phyloP scores from a whole-genome alignment of 1,284 basidiomycete species.

The Trichosporon coremiiforme region DNA sequence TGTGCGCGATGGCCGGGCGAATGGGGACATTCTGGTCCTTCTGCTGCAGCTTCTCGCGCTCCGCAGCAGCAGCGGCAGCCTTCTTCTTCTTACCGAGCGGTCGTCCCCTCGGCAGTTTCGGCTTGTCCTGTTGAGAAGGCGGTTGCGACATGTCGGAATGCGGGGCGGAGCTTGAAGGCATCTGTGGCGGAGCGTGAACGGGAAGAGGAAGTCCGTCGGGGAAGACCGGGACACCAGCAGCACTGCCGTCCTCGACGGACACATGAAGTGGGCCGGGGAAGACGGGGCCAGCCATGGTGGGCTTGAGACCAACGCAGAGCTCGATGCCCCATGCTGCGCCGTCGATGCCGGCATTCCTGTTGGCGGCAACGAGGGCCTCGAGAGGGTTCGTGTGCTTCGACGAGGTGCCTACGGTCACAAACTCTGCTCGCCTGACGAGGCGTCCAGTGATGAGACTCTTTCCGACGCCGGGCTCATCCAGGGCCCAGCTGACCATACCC shows the following conservation, averaged over 20 bases:
- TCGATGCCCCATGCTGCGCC: conserved; percentile 49
- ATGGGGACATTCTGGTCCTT: conserved; percentile 4
- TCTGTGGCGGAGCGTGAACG: not conserved
- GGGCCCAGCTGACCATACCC: conserved; percentile 49
- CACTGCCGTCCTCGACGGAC: conserved; percentile 27
- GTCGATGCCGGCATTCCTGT: conserved; percentile 19
- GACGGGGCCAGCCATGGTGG: conserved; percentile 20
- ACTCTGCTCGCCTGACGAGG: conserved; percentile 32
- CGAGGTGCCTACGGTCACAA: not conserved
- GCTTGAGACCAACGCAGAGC: conserved; percentile 45
- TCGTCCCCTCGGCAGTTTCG: conserved; percentile 2
- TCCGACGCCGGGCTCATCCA: conserved; percentile 46
- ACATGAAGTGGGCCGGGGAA: conserved; percentile 30
- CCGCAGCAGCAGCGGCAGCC: not conserved
- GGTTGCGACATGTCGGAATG: not conserved
- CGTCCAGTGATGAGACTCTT: conserved; percentile 54
- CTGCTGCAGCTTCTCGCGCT: conserved; percentile 12
- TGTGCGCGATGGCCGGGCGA: not conserved
- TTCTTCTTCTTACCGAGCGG: conserved; percentile 16
- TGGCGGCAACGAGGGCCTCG: conserved; percentile 40
- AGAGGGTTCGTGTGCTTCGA: conserved; percentile 35
- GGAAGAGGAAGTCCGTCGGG: conserved; percentile 12
- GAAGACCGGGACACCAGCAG: not conserved
- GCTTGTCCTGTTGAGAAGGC: conserved; percentile 3
- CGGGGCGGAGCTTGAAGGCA: conserved; percentile 18